Conservation (phyloP, 2,329 filamentous ascomycete species). For the Aspergillus ustus region DNA sequence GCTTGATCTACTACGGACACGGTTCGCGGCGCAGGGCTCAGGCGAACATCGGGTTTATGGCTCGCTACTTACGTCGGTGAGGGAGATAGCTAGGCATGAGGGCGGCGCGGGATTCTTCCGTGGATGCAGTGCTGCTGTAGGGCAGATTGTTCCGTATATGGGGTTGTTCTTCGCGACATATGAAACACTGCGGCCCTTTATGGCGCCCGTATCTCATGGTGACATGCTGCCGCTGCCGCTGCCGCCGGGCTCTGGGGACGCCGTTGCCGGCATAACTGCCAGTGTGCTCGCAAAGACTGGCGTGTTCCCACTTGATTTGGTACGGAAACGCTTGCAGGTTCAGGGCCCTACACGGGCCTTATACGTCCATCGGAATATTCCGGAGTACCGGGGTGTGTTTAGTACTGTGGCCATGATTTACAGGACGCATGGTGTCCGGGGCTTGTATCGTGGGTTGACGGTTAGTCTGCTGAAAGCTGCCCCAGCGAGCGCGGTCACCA, state of each 20-base stretch:
- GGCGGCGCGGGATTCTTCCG: slow-evolving; percentile 83
- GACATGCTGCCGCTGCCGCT: slow-evolving; percentile 36
- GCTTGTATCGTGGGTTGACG: slow-evolving; percentile 83
- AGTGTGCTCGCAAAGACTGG: slow-evolving; percentile 83
- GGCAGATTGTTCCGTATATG: slow-evolving; percentile 95
- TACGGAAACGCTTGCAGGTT: slow-evolving; percentile 91
- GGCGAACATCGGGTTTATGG: slow-evolving; percentile 70
- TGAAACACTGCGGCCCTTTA: slow-evolving; percentile 70
- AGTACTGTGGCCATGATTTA: slow-evolving; percentile 71
- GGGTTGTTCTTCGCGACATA: slow-evolving; percentile 93
- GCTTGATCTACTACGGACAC: slow-evolving; percentile 86
- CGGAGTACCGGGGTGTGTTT: slow-evolving; percentile 74
- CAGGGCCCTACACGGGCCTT: slow-evolving; percentile 81
- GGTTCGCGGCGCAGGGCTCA: slow-evolving; percentile 92
- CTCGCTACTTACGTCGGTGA: slow-evolving; percentile 70
- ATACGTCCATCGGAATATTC: slow-evolving; percentile 88
- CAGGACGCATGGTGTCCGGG: slow-evolving; percentile 72
- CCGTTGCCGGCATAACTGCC: slow-evolving; percentile 77
- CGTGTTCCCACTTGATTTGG: slow-evolving; percentile 91
- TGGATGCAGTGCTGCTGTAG: slow-evolving; percentile 78
- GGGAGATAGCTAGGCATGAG: slow-evolving; percentile 75
- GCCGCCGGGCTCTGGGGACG: slow-evolving; percentile 79
- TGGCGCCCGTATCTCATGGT: slow-evolving; percentile 46
- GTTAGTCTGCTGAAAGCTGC: slow-evolving; percentile 93
- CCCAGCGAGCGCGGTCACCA: slow-evolving; percentile 87